phyloP scores from a whole-genome alignment of 495 filamentous ascomycete species.

The Penicillium alfredii region DNA sequence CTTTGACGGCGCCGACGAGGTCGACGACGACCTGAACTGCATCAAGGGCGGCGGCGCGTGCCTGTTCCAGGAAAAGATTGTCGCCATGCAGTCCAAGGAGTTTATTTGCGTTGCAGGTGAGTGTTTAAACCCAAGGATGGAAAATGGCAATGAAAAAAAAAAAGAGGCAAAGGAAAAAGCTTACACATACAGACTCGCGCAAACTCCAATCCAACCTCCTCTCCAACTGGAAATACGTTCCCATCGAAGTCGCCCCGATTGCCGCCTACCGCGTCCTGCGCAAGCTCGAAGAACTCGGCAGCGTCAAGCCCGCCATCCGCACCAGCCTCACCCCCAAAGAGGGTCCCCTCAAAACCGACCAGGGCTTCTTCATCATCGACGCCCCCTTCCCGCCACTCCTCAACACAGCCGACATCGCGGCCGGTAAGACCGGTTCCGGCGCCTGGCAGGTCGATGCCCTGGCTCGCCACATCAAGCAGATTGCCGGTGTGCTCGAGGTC shows the following conservation, averaged over 20 bases:
- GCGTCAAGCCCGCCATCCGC: slow-evolving; percentile 60
- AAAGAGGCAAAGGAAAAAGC: too few relatives aligned
- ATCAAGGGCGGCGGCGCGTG: slow-evolving; percentile 98
- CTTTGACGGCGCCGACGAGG: slow-evolving; percentile 96
- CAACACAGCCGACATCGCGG: slow-evolving; percentile 51
- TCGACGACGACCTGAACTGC: slow-evolving; percentile 89
- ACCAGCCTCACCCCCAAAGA: slow-evolving; percentile 62
- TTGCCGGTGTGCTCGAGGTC: slow-evolving; percentile 85
- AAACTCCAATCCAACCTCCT: slow-evolving; percentile 77
- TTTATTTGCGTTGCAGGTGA: slow-evolving; percentile 92
- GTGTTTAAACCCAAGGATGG: too few relatives aligned
- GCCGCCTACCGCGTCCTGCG: slow-evolving; percentile 64
- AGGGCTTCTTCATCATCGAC: slow-evolving; percentile 89
- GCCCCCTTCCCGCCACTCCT: slow-evolving; percentile 74
- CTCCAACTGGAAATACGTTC: slow-evolving; percentile 74
- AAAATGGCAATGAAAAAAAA: too few relatives aligned
- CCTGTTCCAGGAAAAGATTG: slow-evolving; percentile 95
- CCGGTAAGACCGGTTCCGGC: slow-evolving; percentile 42
- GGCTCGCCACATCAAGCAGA: slow-evolving; percentile 64
- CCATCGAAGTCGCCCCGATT: slow-evolving; percentile 87
- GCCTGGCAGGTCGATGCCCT: slow-evolving; percentile 75
- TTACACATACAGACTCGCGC: slow-evolving; percentile 60
- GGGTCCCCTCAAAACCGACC: slow-evolving; percentile 85
- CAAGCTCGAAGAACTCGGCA: slow-evolving; percentile 65
- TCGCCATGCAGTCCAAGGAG: slow-evolving; percentile 75